Evolutionary conservation across 805 yeast species (phyloP), one percentile per base, ranked within the genome.

Genomic region (Saccharomycopsis capsularis): DNA sequence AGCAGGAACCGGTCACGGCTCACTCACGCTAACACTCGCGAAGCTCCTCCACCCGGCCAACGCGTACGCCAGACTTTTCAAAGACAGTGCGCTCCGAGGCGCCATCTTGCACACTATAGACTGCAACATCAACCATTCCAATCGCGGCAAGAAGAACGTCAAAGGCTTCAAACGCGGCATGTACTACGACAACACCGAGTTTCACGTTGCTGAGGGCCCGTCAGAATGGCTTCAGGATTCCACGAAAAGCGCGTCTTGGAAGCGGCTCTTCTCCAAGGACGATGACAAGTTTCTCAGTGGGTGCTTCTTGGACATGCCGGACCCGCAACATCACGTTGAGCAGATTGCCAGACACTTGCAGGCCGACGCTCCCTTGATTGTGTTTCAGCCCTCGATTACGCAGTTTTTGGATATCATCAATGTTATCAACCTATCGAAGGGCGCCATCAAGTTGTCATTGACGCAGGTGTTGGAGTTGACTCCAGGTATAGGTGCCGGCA

Each of bases 1-100:
- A 54, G 78, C 78, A 1, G 80, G 80, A 3, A 75, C 79, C 2
- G 80, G 80, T 1, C 79, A 74, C 59, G 80, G 80, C 0, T 73
- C 79, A 2, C 56, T 75, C 42, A 63, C 75, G 3, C 46, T 75
- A 39, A 71, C 74, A 6, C 69, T 75, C 15, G 64, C 70, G 22
- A 66, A 62, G 23, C 62, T 60, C 15, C 56, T 75, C 1, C 79
- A 75, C 54, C 62, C 73, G 22, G 74, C 73, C 1, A 75, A 75
- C 54, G 67, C 68, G 16, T 66, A 54, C 46, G 62, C 63, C 9
- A 53, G 55, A 15, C 55, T 55, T 2, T 56, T 54, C 44, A 60
- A 60, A 29, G 55, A 55, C 35, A 38, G 44, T 36, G 42, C 44
- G 6, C 45, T 52, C 0, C 56, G 73, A 53, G 77, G 76, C 29